Base-by-base conservation (phyloP, 2,329 filamentous ascomycete species). In the Metarhizium sp. region DNA sequence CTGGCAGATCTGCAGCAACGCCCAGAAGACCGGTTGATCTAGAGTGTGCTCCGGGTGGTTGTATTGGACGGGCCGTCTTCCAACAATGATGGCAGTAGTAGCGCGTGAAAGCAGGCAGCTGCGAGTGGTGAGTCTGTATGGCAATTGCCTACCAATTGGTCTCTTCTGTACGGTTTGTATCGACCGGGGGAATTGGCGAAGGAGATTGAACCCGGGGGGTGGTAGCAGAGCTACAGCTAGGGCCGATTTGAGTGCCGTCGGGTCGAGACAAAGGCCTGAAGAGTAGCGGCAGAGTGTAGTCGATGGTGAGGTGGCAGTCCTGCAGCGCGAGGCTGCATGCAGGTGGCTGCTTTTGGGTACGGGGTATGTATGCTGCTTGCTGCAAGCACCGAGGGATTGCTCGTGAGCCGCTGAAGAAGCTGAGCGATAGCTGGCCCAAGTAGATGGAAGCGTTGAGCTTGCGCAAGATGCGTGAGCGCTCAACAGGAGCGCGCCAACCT, bases 241-340 rank as follows among this genome's bases (percentile, higher is more conserved):
- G 52, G 56, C 54, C 51, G 48, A 53, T 54, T 57, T 48, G 50
- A 49, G 43, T 29, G 51, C 50, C 14, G 55, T 59, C 55, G 49
- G 54, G 50, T 54, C 58, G 54, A 57, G 52, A 52, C 34, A 56
- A 29, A 53, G 47, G 47, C 43, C 48, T 42, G 42, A 52, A 45
- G 47, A 46, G 18, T 53, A 32, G 46, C 36, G 52, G 42, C 45
- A 14, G 36, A 51, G 29, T 50, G 57, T 40, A 54, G 49, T 40
- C 51, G 36, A 16, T 54, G 54, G 50, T 55, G 55, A 54, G 56
- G 55, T 59, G 58, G 59, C 59, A 54, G 53, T 18, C 47, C 47
- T 51, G 56, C 47, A 42, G 29, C 54, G 25, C 32, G 45, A 54
- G 51, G 48, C 48, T 42, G 32, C 50, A 58, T 56, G 57, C 57